Conservation (phyloP, 495 filamentous ascomycete genomes). For the Penicillium simplicissimum region DNA sequence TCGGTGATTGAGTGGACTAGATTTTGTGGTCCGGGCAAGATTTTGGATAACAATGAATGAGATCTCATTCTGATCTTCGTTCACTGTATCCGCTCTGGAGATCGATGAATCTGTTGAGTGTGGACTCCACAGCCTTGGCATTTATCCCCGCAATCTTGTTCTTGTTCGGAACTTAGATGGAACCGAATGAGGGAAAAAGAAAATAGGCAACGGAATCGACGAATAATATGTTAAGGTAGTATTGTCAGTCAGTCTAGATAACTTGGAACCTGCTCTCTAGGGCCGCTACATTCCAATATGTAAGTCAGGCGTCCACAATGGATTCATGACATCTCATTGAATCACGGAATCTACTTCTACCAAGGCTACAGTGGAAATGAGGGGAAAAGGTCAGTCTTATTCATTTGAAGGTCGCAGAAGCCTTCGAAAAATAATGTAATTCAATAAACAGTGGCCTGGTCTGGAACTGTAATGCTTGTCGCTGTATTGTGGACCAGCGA, state of each 20-base stretch:
- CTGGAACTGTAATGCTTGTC: not conserved
- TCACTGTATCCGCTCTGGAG: not conserved
- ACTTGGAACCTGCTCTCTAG: too few species aligned
- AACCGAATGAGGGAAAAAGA: not conserved
- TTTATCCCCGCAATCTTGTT: not conserved
- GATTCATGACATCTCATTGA: not conserved
- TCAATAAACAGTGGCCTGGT: constrained; percentile 1
- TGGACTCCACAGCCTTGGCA: not conserved
- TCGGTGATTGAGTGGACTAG: not conserved
- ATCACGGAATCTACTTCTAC: not conserved
- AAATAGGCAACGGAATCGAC: not conserved
- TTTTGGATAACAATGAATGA: not conserved
- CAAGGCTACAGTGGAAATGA: not conserved
- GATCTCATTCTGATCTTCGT: not conserved
- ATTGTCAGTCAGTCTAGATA: too few species aligned
- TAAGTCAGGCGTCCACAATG: too few species aligned
- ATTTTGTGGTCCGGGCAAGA: not conserved
- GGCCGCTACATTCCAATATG: too few species aligned
- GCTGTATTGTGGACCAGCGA: constrained; percentile 17
- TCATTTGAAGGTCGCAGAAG: constrained; percentile 4
- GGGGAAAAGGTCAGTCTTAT: not conserved
- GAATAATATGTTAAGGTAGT: not conserved
- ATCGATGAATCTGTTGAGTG: not conserved
- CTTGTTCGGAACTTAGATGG: not conserved
- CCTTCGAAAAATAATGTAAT: constrained; percentile 4